Base-by-base conservation (phyloP, 2,329 filamentous ascomycete species). In the Talaromyces pinophilus region DNA sequence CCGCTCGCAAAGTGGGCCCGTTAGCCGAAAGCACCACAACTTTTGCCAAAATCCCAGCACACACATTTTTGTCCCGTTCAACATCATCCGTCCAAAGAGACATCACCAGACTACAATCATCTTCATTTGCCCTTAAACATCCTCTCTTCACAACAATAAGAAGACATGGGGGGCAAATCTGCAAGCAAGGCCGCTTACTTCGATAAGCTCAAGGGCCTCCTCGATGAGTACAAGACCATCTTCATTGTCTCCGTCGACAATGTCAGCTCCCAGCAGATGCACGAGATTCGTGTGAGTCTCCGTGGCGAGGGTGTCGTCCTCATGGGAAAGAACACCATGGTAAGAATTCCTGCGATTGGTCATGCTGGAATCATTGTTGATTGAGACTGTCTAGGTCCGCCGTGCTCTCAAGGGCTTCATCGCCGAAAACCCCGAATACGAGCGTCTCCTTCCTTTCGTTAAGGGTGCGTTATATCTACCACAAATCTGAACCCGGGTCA, bases 271-370 rank as follows among this genome's bases (percentile, higher is more conserved):
- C 95, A 99, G 90, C 96, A 99, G 90, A 99, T 99, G 96, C 95
- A 99, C 92, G 95, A 99, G 89, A 98, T 99, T 83, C 92, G 95
- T 82, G 85, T 90, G 79, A 84, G 92, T 78, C 91, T 99, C 82
- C 93, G 95, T 82, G 90, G 90, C 71, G 85, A 96, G 84, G 93
- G 88, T 84, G 91, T 98, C 76, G 93, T 99, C 77, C 87, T 99
- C 85, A 98, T 98, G 95, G 95, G 94, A 82, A 98, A 97, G 91
- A 99, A 99, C 90, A 99, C 95, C 84, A 99, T 99, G 95, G 94
- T 95, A 83, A 68, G 59, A 25, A 25, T 48, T 3, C 10, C 17
- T 15, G 13, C 38, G 10, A 52, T 54, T 40, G 52, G 11, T 11
- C 15, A 25, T 64, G 33, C 67, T 59, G 71, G 63, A 68, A 63